Evolutionary conservation across 345 rosid genomes (phyloP), one percentile per base, ranked within the genome.

Genomic region (Sonneratia caseolaris): DNA sequence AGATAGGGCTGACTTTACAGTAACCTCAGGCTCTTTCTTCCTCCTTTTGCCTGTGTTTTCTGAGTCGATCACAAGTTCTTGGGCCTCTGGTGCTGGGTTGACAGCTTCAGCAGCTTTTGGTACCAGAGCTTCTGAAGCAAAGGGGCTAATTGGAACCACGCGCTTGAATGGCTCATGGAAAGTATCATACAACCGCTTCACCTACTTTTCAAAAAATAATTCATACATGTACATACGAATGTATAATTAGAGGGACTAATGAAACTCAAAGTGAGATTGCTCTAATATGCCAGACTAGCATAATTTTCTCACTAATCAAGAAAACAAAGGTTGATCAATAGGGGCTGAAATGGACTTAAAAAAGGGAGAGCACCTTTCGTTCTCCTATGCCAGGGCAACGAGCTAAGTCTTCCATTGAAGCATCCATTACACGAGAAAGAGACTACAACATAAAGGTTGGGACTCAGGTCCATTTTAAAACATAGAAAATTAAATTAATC

Each of bases 151-250:
- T 43, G 88, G 75, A 80, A 80, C 74, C 19, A 72, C 79, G 38
- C 91, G 97, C 87, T 89, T 90, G 82, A 92, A 95, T 69, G 99
- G 97, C 74, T 95, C 97, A 47, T 95, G 97, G 80, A 92, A 90
- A 53, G 99, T 87, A 73, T 92, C 97, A 67, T 92, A 79, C 84
- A 95, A 82, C 76, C 97, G 89, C 76, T 84, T 95, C 67, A 92
- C 98, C 98, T 88, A 75, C 70, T 71, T 35, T 68, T 68, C 37
- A 80, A 71, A 68, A 51, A 42, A 47, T 68, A 40, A 22, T 19
- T 11, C 37, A 37, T 42, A 51, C 18, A 47, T 7, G 42, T 35
- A 62, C 49, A 70, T n/a, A 62, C 16, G 8, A 16, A 35, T 42
- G 24, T 24, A 36, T 10, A 61, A 38, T 22, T 12, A 40, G 66